Evolutionary conservation across 257 asterid species (phyloP).

Genomic region (Cruciata laevipes): DNA sequence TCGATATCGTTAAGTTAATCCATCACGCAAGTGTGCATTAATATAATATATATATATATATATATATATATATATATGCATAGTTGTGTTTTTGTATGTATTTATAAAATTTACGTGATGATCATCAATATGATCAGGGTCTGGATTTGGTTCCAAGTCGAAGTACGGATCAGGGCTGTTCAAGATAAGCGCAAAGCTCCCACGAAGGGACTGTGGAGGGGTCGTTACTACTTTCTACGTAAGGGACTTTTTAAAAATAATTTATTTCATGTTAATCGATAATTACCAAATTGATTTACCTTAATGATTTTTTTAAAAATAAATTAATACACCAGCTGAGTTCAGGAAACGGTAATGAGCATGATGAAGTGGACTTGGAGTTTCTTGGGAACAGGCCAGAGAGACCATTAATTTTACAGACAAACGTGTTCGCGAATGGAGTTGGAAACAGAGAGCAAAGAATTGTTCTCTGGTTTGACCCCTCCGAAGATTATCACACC

Average conservation of each 20-base stretch:
- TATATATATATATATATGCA: no score
- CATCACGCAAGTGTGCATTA: no score
- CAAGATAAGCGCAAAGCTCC: conserved; percentile 52
- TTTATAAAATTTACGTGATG: background rate
- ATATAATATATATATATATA: no score
- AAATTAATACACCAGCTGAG: conserved; percentile 30
- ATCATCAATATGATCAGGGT: conserved; percentile 30
- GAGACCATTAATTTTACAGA: conserved; percentile 46
- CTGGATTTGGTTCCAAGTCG: conserved; percentile 63
- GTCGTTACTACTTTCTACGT: conserved; percentile 63
- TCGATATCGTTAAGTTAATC: no score
- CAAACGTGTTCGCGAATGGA: conserved; percentile 56
- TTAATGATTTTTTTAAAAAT: no score
- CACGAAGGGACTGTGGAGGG: conserved; percentile 52
- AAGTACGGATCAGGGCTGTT: conserved; percentile 64
- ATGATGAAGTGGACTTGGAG: conserved; percentile 67
- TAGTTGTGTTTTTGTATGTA: background rate
- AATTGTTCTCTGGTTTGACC: conserved; percentile 64
- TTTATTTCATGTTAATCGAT: no score
- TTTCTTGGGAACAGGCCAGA: conserved; percentile 66
- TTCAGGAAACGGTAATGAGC: conserved; percentile 24
- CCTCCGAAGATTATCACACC: conserved; percentile 51
- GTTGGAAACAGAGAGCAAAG: conserved; percentile 57
- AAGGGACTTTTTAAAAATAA: no score
- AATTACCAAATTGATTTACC: background rate